Evolutionary conservation across 1,284 basidiomycete genomes (phyloP).

Genomic region (Rhodotorula sp.): DNA sequence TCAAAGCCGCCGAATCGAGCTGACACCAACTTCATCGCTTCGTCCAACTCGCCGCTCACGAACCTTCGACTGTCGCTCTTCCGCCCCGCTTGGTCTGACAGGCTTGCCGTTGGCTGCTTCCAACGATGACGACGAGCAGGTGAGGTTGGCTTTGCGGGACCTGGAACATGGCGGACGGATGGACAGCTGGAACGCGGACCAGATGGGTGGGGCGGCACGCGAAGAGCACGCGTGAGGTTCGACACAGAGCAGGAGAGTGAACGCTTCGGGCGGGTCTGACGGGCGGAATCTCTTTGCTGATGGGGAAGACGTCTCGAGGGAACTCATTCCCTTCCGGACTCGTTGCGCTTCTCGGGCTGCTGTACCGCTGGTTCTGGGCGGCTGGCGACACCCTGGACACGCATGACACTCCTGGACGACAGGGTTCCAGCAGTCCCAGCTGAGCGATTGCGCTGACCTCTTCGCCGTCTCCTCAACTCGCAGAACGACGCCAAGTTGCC

Average conservation of each 20-base stretch:
- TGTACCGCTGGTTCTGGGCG: too few species aligned
- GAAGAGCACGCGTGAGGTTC: too few species aligned
- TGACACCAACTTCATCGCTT: too few species aligned
- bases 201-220: neutral
- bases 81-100: constrained; percentile 4
- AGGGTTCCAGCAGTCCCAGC: too few species aligned
- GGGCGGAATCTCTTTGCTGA: too few species aligned
- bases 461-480: neutral
- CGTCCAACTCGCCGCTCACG: neutral
- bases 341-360: neutral
- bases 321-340: neutral
- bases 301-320: too few species aligned
- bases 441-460: neutral
- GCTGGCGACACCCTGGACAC: too few species aligned
- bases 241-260: too few species aligned
- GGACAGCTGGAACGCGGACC: neutral
- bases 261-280: too few species aligned
- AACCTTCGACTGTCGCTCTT: neutral
- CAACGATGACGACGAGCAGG: constrained; percentile 86
- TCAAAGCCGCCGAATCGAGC: too few species aligned
- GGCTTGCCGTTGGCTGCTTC: constrained; percentile 85
- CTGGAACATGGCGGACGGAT: neutral
- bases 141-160: constrained; percentile 48
- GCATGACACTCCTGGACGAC: too few species aligned
- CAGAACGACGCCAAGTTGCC: constrained; percentile 64